phyloP scores from a whole-genome alignment of 192 early-diverging fungal genomes.

The Hyaloraphidium curvatum region DNA sequence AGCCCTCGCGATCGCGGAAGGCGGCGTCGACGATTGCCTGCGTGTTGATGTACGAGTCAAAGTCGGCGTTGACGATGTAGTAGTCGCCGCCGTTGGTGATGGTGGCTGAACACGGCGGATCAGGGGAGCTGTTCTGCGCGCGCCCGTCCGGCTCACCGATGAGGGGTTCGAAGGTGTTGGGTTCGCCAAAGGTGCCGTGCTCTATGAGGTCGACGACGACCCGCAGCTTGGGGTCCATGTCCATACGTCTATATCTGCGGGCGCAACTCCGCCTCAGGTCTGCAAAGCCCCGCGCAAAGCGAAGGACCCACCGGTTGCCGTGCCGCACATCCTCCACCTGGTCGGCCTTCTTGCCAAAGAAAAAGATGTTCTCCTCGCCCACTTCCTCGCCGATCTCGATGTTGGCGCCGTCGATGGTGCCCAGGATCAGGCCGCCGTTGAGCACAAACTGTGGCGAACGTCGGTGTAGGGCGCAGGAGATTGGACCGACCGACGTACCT shows the following conservation, averaged over 20 bases:
- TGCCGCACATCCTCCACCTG: conserved; percentile 91
- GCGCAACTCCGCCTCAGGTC: neutral
- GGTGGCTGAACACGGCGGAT: conserved; percentile 5
- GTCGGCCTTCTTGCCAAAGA: conserved; percentile 81
- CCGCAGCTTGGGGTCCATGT: conserved; percentile 61
- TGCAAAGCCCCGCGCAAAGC: neutral
- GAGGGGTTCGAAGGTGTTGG: conserved; percentile 52
- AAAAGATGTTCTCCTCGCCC: conserved; percentile 92
- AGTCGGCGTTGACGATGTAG: conserved; percentile 71
- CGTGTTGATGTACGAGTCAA: conserved; percentile 61
- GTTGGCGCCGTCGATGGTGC: conserved; percentile 95
- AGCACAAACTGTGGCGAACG: conserved; percentile 60
- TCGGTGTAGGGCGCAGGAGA: no score
- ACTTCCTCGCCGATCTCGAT: conserved; percentile 96
- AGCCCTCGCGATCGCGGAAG: conserved; percentile 54
- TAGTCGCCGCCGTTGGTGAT: conserved; percentile 68
- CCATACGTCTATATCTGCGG: conserved; percentile 42
- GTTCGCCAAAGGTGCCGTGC: conserved; percentile 61
- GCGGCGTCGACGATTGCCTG: conserved; percentile 65
- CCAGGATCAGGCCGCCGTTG: conserved; percentile 94
- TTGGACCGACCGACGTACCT: no score
- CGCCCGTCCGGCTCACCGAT: conserved; percentile 26
- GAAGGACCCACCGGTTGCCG: conserved; percentile 36
- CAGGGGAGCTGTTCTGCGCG: neutral
- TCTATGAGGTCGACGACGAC: conserved; percentile 65